Evolutionary conservation across 345 rosid species (phyloP).

Genomic region (Sisymbrium irio): DNA sequence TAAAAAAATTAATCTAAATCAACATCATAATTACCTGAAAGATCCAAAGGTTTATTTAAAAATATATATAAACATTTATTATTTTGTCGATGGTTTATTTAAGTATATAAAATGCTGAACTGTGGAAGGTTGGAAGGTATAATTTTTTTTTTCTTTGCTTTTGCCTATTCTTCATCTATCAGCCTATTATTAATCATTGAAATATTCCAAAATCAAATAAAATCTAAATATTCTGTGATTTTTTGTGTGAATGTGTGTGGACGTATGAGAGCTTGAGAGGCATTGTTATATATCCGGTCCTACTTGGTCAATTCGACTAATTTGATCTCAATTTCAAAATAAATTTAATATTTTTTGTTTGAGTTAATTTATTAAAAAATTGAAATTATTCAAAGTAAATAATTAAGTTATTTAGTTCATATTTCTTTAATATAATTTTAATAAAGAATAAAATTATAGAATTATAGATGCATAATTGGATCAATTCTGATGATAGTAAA

Average conservation of each 20-base stretch:
- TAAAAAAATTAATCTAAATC: too few species aligned
- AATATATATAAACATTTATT: too few species aligned
- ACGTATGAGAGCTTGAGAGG: background rate
- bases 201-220: slow-evolving; percentile 25
- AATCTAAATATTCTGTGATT: slow-evolving; percentile 5
- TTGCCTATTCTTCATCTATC: background rate
- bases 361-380: background rate
- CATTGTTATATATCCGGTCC: background rate
- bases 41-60: too few species aligned
- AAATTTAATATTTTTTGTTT: background rate
- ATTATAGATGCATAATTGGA: too few species aligned
- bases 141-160: background rate
- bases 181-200: background rate
- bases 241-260: background rate
- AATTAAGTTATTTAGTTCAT: background rate
- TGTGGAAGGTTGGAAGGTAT: too few species aligned
- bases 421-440: too few species aligned
- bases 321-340: background rate
- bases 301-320: background rate
- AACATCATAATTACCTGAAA: too few species aligned
- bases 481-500: background rate
- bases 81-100: too few species aligned
- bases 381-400: background rate
- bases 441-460: too few species aligned
- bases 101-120: too few species aligned